Evolutionary conservation across 1,139 yeast genomes (phyloP).

Genomic region (Pneumocystis carinii): DNA sequence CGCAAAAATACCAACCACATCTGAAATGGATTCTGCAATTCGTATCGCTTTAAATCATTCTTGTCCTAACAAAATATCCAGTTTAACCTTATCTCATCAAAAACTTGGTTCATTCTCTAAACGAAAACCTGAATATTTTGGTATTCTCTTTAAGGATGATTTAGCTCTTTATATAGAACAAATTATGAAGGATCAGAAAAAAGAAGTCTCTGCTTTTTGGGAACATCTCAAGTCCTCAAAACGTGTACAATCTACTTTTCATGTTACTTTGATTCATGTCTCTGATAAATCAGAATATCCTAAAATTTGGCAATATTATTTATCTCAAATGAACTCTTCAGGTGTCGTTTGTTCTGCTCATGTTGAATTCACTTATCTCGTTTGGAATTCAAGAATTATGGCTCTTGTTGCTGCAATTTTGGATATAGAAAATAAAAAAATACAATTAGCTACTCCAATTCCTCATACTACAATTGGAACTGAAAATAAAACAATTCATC

Average conservation of each 20-base stretch:
- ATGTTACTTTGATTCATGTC: constrained; percentile 61
- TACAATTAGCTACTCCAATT: constrained; percentile 31
- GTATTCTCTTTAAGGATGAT: constrained; percentile 17
- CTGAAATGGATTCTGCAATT: constrained; percentile 32
- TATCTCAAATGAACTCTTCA: constrained; percentile 12
- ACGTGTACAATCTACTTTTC: constrained; percentile 47
- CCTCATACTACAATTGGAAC: constrained; percentile 75
- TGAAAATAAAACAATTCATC: constrained; percentile 31
- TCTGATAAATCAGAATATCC: constrained; percentile 13
- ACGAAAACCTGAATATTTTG: constrained; percentile 25
- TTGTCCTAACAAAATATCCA: constrained; percentile 9
- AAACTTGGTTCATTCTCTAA: not conserved
- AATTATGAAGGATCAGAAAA: constrained; percentile 5
- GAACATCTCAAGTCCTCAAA: constrained; percentile 23
- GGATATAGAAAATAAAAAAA: constrained; percentile 15
- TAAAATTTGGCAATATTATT: constrained; percentile 22
- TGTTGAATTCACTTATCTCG: constrained; percentile 31
- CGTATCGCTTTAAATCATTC: constrained; percentile 29
- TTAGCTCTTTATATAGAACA: constrained; percentile 3
- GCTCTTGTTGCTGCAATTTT: constrained; percentile 40
- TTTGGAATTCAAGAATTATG: constrained; percentile 40
- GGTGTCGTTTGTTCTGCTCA: constrained; percentile 27
- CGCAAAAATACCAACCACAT: constrained; percentile 30
- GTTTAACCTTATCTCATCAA: constrained; percentile 6
- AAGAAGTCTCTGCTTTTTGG: constrained; percentile 17